phyloP scores from a whole-genome alignment of 2,329 filamentous ascomycete genomes.

The Botrytis aclada region DNA sequence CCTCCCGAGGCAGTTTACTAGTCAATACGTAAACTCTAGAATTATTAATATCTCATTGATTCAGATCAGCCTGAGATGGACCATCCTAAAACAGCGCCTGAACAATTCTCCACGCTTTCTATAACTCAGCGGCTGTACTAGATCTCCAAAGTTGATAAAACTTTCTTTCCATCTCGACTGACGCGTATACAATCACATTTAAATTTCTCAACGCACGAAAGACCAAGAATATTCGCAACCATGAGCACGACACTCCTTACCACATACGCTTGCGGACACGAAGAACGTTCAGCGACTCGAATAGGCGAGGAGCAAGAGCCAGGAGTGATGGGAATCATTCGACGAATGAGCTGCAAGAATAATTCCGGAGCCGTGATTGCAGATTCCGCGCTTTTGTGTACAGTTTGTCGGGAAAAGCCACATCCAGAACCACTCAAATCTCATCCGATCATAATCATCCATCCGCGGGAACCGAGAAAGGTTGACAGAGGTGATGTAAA shows the following conservation, averaged over 20 bases:
- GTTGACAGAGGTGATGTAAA: background rate
- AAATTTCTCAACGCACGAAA: background rate
- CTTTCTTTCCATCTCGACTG: background rate
- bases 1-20: too few relatives aligned
- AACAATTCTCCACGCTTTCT: background rate
- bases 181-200: background rate
- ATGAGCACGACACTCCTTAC: background rate
- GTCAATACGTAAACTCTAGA: background rate
- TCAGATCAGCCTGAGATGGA: too few relatives aligned
- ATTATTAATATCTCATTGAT: rapidly evolving
- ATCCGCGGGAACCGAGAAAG: rapidly evolving
- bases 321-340: background rate
- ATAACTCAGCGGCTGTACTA: background rate
- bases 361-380: background rate
- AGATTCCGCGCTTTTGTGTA: background rate
- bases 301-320: background rate
- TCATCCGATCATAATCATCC: background rate
- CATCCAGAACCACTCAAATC: background rate
- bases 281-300: background rate
- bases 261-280: background rate
- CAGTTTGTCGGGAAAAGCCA: background rate
- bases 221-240: background rate
- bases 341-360: background rate
- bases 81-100: background rate
- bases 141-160: background rate